phyloP scores from a whole-genome alignment of 805 yeast species.

The Limtongozyma cylindracea region DNA sequence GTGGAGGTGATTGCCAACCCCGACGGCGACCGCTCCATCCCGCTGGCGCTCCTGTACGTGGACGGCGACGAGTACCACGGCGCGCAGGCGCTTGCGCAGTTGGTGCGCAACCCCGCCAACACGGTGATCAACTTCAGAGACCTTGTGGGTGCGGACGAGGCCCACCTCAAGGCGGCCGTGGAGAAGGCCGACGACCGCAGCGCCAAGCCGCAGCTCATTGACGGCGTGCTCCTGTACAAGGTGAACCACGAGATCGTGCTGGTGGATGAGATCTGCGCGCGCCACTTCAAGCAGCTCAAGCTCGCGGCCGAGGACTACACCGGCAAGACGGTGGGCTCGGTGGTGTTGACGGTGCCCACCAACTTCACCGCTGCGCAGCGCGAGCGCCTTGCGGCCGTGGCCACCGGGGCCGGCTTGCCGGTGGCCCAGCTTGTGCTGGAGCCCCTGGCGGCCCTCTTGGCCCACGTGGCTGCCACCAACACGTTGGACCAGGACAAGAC shows the following conservation, averaged over 20 bases:
- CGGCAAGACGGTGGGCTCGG: conserved; percentile 60
- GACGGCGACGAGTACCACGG: conserved; percentile 96
- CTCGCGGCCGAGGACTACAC: conserved; percentile 82
- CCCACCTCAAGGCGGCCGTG: conserved; percentile 30
- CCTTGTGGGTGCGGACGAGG: conserved; percentile 50
- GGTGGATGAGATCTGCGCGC: conserved; percentile 55
- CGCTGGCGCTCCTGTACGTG: conserved; percentile 76
- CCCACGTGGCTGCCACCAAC: conserved; percentile 32
- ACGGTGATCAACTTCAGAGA: conserved; percentile 88
- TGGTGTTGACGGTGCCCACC: conserved; percentile 78
- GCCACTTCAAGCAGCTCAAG: conserved; percentile 66
- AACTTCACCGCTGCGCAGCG: conserved; percentile 59
- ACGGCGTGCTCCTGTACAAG: conserved; percentile 45
- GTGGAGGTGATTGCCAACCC: conserved; percentile 97
- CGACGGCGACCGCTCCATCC: conserved; percentile 95
- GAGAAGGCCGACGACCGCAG: conserved; percentile 22
- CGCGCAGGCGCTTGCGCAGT: conserved; percentile 80
- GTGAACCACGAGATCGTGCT: conserved; percentile 28
- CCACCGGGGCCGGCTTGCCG: conserved; percentile 48
- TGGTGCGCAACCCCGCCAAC: conserved; percentile 70
- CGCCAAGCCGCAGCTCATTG: too few species aligned
- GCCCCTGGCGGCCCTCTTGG: conserved; percentile 76
- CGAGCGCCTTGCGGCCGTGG: conserved; percentile 28
- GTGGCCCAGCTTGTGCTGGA: conserved; percentile 78
- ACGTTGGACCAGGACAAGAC: conserved; percentile 36